Evolutionary conservation across 768 basidiomycete species (phyloP).

Genomic region (Mycena alexandri): DNA sequence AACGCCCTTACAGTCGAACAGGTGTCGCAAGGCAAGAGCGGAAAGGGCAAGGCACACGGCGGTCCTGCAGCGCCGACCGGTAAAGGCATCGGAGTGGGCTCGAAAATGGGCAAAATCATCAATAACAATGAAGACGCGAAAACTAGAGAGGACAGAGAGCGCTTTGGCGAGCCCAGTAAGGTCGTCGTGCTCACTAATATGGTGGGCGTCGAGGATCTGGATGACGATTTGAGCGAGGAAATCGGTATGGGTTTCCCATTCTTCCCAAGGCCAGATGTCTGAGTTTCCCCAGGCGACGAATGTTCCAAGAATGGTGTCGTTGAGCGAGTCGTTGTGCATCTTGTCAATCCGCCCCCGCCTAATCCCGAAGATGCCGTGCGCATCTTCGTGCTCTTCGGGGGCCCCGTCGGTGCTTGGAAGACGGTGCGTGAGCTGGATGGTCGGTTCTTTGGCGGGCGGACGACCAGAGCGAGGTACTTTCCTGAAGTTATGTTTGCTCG

Average conservation of each 20-base stretch:
- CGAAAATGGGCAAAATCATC: slow-evolving; percentile 90
- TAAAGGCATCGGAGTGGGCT: slow-evolving; percentile 59
- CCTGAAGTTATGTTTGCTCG: slow-evolving; percentile 68
- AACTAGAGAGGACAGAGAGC: slow-evolving; percentile 78
- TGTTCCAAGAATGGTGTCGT: slow-evolving; percentile 93
- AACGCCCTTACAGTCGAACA: slow-evolving; percentile 90
- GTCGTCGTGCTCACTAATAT: slow-evolving; percentile 92
- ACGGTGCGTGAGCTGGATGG: slow-evolving; percentile 95
- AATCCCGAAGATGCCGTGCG: slow-evolving; percentile 87
- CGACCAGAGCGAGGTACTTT: slow-evolving; percentile 87
- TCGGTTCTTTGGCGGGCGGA: slow-evolving; percentile 89
- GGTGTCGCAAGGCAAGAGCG: slow-evolving; percentile 56
- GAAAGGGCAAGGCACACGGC: slow-evolving; percentile 51
- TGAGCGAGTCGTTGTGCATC: slow-evolving; percentile 89
- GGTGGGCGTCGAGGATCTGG: slow-evolving; percentile 85
- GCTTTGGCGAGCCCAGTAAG: slow-evolving; percentile 92
- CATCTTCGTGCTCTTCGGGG: slow-evolving; percentile 92
- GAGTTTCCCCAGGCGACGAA: slow-evolving; percentile 77
- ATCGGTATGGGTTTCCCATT: slow-evolving; percentile 71
- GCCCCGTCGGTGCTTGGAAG: slow-evolving; percentile 95
- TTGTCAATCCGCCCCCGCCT: slow-evolving; percentile 73
- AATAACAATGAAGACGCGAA: slow-evolving; percentile 91
- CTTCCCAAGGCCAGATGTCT: slow-evolving; percentile 4
- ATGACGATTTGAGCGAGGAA: slow-evolving; percentile 88
- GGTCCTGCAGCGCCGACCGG: slow-evolving; percentile 44